Conservation (phyloP, 164 flowering plant genomes). For the Vitis rotundifolia region DNA sequence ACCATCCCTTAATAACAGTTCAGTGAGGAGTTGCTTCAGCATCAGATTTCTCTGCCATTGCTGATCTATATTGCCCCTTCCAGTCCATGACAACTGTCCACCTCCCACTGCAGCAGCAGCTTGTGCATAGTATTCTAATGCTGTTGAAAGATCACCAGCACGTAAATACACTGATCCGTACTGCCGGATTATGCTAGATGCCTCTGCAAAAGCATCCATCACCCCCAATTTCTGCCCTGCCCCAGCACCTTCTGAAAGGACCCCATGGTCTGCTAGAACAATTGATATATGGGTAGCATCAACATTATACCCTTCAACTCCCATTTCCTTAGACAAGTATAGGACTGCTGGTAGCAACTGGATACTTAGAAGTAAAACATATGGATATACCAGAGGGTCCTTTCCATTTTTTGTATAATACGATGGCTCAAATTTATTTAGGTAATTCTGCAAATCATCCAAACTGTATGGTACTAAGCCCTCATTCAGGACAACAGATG, state of each 20-base stretch:
- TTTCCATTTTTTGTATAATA: conserved; percentile 95
- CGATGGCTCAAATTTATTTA: conserved; percentile 92
- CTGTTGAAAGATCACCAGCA: conserved; percentile 61
- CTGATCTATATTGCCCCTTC: conserved; percentile 71
- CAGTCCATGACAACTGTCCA: conserved; percentile 85
- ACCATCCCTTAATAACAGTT: conserved; percentile 76
- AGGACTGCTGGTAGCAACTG: conserved; percentile 81
- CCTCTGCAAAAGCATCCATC: conserved; percentile 94
- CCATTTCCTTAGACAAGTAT: conserved; percentile 70
- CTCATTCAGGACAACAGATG: conserved; percentile 58
- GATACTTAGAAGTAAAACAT: conserved; percentile 84
- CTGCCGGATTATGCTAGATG: conserved; percentile 83
- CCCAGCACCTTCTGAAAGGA: conserved; percentile 72
- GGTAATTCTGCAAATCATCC: conserved; percentile 87
- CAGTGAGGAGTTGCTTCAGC: conserved; percentile 90
- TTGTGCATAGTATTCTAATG: conserved; percentile 93
- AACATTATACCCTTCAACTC: conserved; percentile 75
- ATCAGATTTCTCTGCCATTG: conserved; percentile 82
- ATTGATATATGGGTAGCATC: conserved; percentile 85
- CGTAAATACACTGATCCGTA: conserved; percentile 81
- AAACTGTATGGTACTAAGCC: conserved; percentile 75
- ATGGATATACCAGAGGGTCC: conserved; percentile 94
- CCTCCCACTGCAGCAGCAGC: conserved; percentile 97
- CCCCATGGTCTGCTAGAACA: conserved; percentile 81
- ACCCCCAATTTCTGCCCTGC: conserved; percentile 61